Evolutionary conservation across 192 early-diverging fungal species (phyloP), one percentile per base, ranked within the genome.

Genomic region (Glomus cerebriforme): DNA sequence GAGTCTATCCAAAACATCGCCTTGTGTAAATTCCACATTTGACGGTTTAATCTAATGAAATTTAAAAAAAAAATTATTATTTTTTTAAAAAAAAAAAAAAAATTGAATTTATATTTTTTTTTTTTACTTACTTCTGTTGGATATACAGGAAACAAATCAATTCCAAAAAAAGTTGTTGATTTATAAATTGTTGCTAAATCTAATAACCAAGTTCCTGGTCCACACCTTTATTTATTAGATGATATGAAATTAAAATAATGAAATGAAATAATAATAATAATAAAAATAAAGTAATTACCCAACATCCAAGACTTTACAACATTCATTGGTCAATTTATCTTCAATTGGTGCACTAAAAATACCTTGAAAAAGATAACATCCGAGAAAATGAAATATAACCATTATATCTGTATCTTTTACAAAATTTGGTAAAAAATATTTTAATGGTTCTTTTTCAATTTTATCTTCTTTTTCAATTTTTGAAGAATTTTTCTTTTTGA

Each of bases 21-120:
- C 65, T 67, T 35, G 65, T 35, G 5, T 67, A 32, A 67, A 67
- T 29, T 67, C 15, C 65, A 67, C 65, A 27, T 67, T 67, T 19
- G 0, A 1, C 5, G 65, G 65, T 54, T 54, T 54, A 7, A 54
- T 54, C 49, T 54, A 19, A 43, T 39, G 37, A 9, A 7, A 54
- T 54, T 22, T 9, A 43, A 43, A 9, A 3, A 3, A 6, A 43
- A 43, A 9, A 9, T 43, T 43, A 43, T 43, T 43, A 0, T 43
- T 43, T 2, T 43, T 43, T 43, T 5, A 39, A 39, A 39, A 9
- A 3, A 9, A 9, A 43, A 3, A 9, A 3, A 9, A 9, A 43
- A 43, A 43, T 3, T 43, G n/a, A n/a, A n/a, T n/a, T n/a, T n/a
- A n/a, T n/a, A n/a, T n/a, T n/a, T 22, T 54, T 22, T 54, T 22